phyloP scores from a whole-genome alignment of 768 basidiomycete genomes.

The Kwoniella europaea region DNA sequence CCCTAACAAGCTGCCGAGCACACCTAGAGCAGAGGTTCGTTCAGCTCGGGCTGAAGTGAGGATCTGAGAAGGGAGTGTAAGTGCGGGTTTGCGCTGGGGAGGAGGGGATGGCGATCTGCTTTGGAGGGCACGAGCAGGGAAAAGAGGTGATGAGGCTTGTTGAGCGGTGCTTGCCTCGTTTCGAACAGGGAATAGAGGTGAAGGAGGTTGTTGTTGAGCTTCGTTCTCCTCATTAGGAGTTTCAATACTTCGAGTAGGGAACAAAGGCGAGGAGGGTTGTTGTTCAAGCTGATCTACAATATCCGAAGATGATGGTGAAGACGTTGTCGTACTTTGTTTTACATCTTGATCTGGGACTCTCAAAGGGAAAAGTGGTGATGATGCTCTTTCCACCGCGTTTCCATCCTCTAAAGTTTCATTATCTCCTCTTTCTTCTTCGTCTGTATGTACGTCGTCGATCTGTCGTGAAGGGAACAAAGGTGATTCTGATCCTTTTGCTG shows the following conservation, averaged over 20 bases:
- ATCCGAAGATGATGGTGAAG: not conserved
- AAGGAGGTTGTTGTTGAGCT: conserved; percentile 1
- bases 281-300: not conserved
- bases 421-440: not conserved
- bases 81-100: not conserved
- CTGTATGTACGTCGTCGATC: not conserved
- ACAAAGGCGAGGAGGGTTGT: conserved; percentile 4
- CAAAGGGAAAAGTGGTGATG: conserved; percentile 25
- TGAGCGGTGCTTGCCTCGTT: not conserved
- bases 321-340: not conserved
- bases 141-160: conserved; percentile 18
- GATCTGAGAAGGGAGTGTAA: conserved; percentile 11
- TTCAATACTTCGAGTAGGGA: conserved; percentile 1
- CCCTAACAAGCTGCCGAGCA: conserved; percentile 18
- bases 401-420: not conserved
- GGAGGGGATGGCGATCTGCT: conserved; percentile 2
- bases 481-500: conserved; percentile 1
- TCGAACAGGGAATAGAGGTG: conserved; percentile 20
- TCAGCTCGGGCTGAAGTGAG: conserved; percentile 21
- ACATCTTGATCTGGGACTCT: not conserved
- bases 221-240: not conserved
- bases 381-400: not conserved
- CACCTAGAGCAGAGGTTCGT: conserved; percentile 20
- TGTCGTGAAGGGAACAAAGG: conserved; percentile 24
- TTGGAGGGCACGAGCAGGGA: conserved; percentile 1